Evolutionary conservation across 2,329 filamentous ascomycete genomes (phyloP).

Genomic region (Phymatotrichopsis omnivora): DNA sequence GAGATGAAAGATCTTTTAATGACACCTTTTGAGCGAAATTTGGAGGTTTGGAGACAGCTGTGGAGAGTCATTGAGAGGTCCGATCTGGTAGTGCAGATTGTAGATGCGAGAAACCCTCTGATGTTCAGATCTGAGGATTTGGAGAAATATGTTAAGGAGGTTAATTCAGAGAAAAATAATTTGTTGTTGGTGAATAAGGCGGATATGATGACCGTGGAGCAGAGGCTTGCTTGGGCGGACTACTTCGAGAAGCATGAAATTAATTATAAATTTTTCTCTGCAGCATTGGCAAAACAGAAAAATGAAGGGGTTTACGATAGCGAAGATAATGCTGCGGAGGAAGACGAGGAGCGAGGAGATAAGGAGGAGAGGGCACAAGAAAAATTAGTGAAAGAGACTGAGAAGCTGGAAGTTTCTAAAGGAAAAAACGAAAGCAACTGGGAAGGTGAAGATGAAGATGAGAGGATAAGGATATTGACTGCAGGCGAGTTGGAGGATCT

Average conservation of each 20-base stretch:
- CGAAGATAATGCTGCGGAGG: slow-evolving; percentile 35
- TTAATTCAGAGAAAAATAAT: slow-evolving; percentile 80
- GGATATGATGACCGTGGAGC: slow-evolving; percentile 90
- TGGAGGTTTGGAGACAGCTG: slow-evolving; percentile 95
- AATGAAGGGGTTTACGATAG: slow-evolving; percentile 36
- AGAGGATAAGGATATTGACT: slow-evolving; percentile 65
- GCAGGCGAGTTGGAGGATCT: slow-evolving; percentile 86
- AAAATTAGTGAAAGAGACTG: slow-evolving; percentile 13
- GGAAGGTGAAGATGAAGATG: slow-evolving; percentile 31
- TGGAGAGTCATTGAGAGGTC: slow-evolving; percentile 98
- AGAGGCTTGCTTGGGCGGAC: slow-evolving; percentile 73
- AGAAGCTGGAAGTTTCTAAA: slow-evolving; percentile 7
- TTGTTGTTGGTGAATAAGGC: slow-evolving; percentile 94
- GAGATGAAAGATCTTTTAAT: slow-evolving; percentile 90
- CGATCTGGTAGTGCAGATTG: slow-evolving; percentile 93
- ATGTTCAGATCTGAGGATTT: slow-evolving; percentile 91
- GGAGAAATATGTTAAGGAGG: slow-evolving; percentile 86
- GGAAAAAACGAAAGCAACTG: slow-evolving; percentile 15
- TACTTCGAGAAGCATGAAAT: slow-evolving; percentile 75
- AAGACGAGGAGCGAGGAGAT: slow-evolving; percentile 37
- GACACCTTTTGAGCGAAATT: slow-evolving; percentile 94
- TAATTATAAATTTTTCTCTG: slow-evolving; percentile 93
- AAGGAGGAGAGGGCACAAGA: slow-evolving; percentile 36
- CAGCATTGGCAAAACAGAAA: slow-evolving; percentile 74
- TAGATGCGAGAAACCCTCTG: slow-evolving; percentile 88